Conservation (phyloP, 2,329 filamentous ascomycete species). For the Waltergamsia citrina region DNA sequence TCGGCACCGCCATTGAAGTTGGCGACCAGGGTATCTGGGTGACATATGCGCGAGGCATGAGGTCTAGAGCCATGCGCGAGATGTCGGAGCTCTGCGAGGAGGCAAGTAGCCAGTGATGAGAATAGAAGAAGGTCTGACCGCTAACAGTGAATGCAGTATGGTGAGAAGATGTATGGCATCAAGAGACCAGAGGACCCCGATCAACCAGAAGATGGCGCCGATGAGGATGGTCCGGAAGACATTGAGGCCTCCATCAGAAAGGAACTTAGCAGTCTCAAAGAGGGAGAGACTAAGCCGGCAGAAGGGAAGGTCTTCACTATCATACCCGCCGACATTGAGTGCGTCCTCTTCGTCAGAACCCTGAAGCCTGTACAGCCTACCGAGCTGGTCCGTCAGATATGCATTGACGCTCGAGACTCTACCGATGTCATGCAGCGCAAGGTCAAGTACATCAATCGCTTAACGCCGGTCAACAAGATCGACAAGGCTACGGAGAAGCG, state of each 20-base stretch:
- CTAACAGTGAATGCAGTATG: constrained; percentile 44
- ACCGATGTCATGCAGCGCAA: constrained; percentile 31
- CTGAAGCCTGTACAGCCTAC: constrained; percentile 45
- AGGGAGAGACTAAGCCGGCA: constrained; percentile 24
- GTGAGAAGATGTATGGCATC: constrained; percentile 49
- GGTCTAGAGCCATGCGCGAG: constrained; percentile 59
- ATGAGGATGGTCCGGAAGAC: constrained; percentile 32
- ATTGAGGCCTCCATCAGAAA: constrained; percentile 65
- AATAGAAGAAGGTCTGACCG: constrained; percentile 6
- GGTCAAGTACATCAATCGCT: constrained; percentile 47
- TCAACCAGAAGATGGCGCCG: constrained; percentile 13
- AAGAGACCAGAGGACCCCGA: constrained; percentile 12
- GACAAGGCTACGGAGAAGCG: constrained; percentile 61
- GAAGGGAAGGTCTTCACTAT: constrained; percentile 40
- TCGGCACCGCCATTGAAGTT: constrained; percentile 44
- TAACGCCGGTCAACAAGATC: constrained; percentile 41
- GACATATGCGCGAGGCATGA: constrained; percentile 64
- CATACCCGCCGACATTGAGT: constrained; percentile 48
- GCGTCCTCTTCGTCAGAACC: constrained; percentile 53
- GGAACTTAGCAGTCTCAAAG: constrained; percentile 57
- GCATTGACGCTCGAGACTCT: constrained; percentile 39
- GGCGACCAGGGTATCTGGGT: constrained; percentile 71
- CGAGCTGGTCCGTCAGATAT: constrained; percentile 43
- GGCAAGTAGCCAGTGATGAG: constrained; percentile 41
- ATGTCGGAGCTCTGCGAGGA: constrained; percentile 57